phyloP scores from a whole-genome alignment of 1,139 yeast genomes.

The Saccharomyces hybrid region DNA sequence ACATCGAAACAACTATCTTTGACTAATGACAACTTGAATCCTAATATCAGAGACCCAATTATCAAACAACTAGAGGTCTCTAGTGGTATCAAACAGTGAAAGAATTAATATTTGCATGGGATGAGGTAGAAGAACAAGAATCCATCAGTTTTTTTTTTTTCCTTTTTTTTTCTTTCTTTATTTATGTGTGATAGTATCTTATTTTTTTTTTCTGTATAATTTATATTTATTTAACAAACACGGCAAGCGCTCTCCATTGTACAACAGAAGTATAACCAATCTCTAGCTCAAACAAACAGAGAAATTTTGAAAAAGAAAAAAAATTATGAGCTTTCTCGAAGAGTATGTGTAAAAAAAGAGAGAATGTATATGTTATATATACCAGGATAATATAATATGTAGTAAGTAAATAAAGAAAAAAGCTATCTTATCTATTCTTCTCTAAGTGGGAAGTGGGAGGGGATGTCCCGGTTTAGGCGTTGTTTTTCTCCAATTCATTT shows the following conservation, averaged over 20 bases:
- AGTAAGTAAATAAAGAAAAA: not conserved
- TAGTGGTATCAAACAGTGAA: conserved; percentile 45
- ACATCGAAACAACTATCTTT: conserved; percentile 67
- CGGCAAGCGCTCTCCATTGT: not conserved
- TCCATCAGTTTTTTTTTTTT: not conserved
- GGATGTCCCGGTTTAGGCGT: conserved; percentile 4
- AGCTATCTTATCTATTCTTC: not conserved
- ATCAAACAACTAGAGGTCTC: conserved; percentile 58
- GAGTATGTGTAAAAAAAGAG: not conserved
- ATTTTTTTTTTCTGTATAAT: not conserved
- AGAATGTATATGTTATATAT: not conserved
- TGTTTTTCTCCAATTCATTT: conserved; percentile 28
- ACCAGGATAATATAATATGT: not conserved
- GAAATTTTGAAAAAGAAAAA: not conserved
- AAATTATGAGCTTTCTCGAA: not conserved
- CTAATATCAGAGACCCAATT: conserved; percentile 55
- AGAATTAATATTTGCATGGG: not conserved
- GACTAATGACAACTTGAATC: conserved; percentile 54
- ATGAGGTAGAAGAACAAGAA: not conserved
- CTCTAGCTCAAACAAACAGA: not conserved
- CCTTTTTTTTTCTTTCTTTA: not conserved
- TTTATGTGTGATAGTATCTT: not conserved
- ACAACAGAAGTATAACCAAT: not conserved
- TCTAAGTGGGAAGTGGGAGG: too few species aligned
- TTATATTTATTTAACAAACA: not conserved